A percentile compares a stretch with the other conserved stretches of the same genome.
Evolutionary conservation across 2,329 filamentous ascomycete species (phyloP).

Genomic region (Aspergillus ustus): DNA sequence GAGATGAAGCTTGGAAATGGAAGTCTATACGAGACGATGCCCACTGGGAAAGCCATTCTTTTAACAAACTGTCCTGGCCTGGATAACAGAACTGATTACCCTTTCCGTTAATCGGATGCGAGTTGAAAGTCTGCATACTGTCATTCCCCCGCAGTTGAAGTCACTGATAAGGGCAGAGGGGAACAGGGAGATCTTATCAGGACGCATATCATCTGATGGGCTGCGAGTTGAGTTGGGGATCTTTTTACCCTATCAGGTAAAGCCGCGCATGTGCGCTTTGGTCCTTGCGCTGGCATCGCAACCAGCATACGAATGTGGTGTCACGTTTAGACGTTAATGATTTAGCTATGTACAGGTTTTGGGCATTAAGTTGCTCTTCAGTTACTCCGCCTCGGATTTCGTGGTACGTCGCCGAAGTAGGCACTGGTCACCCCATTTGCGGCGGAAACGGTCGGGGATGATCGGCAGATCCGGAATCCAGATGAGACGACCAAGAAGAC

Average conservation of each 20-base stretch:
- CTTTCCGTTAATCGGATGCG: slow-evolving; percentile 37
- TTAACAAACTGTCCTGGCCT: slow-evolving; percentile 2
- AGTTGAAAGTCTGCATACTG: slow-evolving; percentile 9
- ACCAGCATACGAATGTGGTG: slow-evolving; percentile 22
- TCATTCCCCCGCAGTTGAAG: slow-evolving; percentile 11
- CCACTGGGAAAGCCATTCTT: background rate
- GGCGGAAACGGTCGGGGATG: slow-evolving; percentile 70
- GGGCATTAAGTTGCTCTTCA: background rate
- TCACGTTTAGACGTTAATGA: background rate
- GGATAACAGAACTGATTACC: slow-evolving; percentile 21
- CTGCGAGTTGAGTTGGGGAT: slow-evolving; percentile 29
- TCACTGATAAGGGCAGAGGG: slow-evolving; percentile 12
- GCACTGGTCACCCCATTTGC: slow-evolving; percentile 89
- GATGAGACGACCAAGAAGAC: slow-evolving; percentile 73
- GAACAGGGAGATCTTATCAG: slow-evolving; percentile 20
- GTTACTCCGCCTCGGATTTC: slow-evolving; percentile 8
- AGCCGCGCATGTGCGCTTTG: slow-evolving; percentile 20
- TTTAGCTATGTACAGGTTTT: background rate
- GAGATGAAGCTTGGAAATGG: background rate
- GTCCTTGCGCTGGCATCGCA: slow-evolving; percentile 17
- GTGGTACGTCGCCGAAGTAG: slow-evolving; percentile 65
- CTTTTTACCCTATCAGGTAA: slow-evolving; percentile 44
- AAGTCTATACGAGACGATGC: background rate
- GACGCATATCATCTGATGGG: background rate
- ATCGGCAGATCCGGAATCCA: slow-evolving; percentile 77